Base-by-base conservation (phyloP, 495 filamentous ascomycete genomes). In the Aspergillus sclerotioniger region DNA sequence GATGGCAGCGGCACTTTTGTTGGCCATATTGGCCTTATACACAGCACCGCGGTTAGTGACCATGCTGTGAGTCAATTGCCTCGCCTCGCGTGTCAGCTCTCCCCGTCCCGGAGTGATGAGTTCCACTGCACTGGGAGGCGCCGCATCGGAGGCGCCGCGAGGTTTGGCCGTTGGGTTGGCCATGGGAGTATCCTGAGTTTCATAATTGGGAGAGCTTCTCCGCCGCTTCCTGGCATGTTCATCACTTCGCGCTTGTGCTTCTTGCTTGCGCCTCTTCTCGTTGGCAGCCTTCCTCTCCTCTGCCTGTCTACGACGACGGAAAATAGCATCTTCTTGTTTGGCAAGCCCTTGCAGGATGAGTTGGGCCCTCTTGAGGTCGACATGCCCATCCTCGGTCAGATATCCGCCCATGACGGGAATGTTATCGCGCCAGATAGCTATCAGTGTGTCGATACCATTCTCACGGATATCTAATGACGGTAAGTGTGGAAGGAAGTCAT, bases 401-500 rank as follows among this genome's bases (percentile, higher is more conserved):
- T 98, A 99, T 3, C 92, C 92, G 35, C 89, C 91, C 95, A 98
- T 98, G 21, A 80, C 63, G 10, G 91, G 87, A 15, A 99, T 80
- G 51, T 93, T 96, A 67, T 97, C 91, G 57, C 89, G 87, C 94
- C 95, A 99, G 57, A 98, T 96, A 7, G 90, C 86, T 53, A 92
- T 95, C 46, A 99, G 79, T 0, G 91, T 96, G 67, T 99, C 92
- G 69, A 99, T 98, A 28, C 93, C 95, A 69, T 96, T 88, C 65
- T 99, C 94, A 61, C 93, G 84, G 69, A 99, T 98, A 71, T 98
- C 94, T 56, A 99, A 80, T 68, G 92, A 95, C 20, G 94, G 94
- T 56, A 99, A 76, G 79, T 99, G 94, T 46, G 94, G 94, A 62
- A 99, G 78, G 76, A 99, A 99, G 78, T 99, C 95, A 70, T 99